A percentile compares a stretch with the other conserved stretches of the same genome.
phyloP scores from a whole-genome alignment of 305 asterid species.

The Fraxinus nigra region DNA sequence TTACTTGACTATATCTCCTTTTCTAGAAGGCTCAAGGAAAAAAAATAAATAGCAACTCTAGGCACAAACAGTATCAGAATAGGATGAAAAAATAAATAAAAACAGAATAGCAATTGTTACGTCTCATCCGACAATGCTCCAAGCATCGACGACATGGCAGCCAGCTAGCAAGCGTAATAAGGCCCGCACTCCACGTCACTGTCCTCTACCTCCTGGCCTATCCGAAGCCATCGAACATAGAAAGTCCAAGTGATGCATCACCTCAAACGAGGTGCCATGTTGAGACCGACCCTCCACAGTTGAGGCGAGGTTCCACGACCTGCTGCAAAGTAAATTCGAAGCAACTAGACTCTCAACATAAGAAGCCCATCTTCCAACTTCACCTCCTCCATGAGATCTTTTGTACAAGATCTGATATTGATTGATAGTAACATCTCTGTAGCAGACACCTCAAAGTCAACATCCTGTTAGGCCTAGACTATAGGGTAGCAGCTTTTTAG shows the following conservation, averaged over 20 bases:
- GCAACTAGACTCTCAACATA: neutral
- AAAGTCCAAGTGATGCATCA: neutral
- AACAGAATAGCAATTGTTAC: neutral
- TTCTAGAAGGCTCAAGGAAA: neutral
- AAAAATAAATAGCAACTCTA: neutral
- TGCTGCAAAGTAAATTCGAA: neutral
- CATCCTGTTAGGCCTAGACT: neutral
- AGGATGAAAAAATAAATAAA: neutral
- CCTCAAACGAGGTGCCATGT: neutral
- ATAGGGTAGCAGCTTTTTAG: neutral
- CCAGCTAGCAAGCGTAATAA: neutral
- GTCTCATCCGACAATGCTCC: neutral
- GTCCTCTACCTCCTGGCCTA: neutral
- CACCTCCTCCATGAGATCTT: neutral
- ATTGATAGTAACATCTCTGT: neutral
- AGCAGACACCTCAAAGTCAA: neutral
- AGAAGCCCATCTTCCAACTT: neutral
- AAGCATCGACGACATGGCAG: neutral
- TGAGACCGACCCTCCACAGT: neutral
- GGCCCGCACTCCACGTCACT: neutral
- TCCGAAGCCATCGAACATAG: neutral
- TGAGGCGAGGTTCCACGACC: neutral
- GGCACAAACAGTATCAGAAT: neutral
- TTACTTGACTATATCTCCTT: neutral
- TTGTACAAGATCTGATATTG: neutral